Base-by-base conservation (phyloP, 2,329 filamentous ascomycete genomes). In the Pseudopyricularia javanii region DNA sequence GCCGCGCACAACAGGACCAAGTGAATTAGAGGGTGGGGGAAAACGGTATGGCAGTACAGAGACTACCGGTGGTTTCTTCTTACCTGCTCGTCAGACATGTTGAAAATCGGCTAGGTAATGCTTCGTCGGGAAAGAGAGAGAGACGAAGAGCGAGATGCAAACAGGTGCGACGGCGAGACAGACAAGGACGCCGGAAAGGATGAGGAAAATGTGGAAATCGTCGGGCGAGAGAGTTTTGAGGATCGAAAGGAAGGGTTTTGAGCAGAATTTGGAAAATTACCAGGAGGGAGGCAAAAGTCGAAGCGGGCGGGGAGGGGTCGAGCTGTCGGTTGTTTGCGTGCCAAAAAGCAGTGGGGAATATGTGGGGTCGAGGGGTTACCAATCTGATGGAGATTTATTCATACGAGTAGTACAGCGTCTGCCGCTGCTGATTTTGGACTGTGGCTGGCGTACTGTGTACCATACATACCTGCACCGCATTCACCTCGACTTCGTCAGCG, bases 211-310 rank as follows among this genome's bases (percentile, higher is more conserved):
- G 24, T 51, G 37, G 24, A 47, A 30, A 40, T 45, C 20, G 20
- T 26, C 26, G 52, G 30, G 28, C 9, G 53, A 34, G 17, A 20
- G 34, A 48, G 37, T 43, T 35, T 48, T 30, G 40, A 32, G 43
- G 15, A 51, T 24, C 33, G 22, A 35, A 34, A 37, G 22, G 49
- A 54, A 50, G 49, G 48, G 48, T 49, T 50, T 49, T 53, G 45
- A 32, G 47, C 35, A 47, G 52, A 43, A 32, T 52, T 51, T 47
- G 22, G 34, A 51, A 54, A 54, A 49, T 54, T 47, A 51, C 32
- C 45, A 47, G 33, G 40, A 47, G 30, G 37, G 37, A 47, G 40
- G 50, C 50, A 52, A 47, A 45, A 43, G 50, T 40, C 24, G 34
- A 51, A 33, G 50, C 50, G 35, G 50, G 47, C 22, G 37, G 50